Conservation (phyloP, 225 moss, liverwort and hornwort genomes). For the Marchantia polymorpha region DNA sequence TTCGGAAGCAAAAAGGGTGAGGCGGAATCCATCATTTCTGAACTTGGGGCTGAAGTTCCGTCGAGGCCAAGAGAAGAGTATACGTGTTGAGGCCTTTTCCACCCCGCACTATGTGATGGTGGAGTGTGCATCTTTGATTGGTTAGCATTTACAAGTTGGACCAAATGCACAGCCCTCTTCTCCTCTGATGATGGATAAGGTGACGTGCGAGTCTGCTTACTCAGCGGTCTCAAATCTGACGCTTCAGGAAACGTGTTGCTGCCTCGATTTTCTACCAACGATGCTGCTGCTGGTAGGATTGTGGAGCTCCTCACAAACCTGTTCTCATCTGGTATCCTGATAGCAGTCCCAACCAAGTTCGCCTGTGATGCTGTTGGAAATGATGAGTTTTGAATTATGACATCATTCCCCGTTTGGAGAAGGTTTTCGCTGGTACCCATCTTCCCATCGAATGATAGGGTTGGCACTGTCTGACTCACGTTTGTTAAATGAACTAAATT, state of each 20-base stretch:
- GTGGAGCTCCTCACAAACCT: not conserved
- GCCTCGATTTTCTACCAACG: not conserved
- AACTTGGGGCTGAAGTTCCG: too few relatives aligned
- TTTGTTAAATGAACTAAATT: not conserved
- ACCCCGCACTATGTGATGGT: not conserved
- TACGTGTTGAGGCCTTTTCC: not conserved
- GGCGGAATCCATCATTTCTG: too few relatives aligned
- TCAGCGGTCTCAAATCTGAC: not conserved
- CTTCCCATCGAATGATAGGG: not conserved
- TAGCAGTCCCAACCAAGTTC: not conserved
- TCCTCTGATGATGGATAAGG: not conserved
- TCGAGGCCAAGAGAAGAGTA: not conserved
- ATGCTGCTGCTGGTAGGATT: not conserved
- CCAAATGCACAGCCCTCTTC: not conserved
- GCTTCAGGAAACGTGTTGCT: not conserved
- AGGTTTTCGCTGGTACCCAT: not conserved
- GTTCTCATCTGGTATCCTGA: not conserved
- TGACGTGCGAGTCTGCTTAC: not conserved
- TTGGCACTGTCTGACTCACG: not conserved
- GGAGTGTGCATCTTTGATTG: not conserved
- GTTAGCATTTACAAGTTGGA: not conserved
- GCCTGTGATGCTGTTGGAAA: not conserved
- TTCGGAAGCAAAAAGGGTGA: too few relatives aligned
- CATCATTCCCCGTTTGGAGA: not conserved
- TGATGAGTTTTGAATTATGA: not conserved